Evolutionary conservation across 176 grass and related monocot genomes (phyloP).

Genomic region (Oryza brachyantha): DNA sequence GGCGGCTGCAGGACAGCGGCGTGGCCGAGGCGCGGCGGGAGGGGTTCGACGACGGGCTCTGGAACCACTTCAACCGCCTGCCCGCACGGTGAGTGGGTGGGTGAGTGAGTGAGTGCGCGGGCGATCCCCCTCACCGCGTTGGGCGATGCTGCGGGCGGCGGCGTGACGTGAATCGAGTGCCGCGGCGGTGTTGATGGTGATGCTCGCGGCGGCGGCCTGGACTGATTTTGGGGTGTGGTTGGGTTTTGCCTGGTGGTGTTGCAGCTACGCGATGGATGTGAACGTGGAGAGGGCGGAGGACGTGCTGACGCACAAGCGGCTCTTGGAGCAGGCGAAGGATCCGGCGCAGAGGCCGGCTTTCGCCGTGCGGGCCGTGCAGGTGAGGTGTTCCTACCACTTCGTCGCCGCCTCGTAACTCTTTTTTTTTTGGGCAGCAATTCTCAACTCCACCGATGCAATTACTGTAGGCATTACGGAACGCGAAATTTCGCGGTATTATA

Average conservation of each 20-base stretch:
- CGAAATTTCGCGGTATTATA: neutral
- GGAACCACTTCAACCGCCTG: slow-evolving; percentile 79
- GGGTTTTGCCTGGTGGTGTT: neutral
- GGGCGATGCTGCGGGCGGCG: neutral
- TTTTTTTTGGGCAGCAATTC: slow-evolving; percentile 10
- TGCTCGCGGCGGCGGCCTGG: neutral
- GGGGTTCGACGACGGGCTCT: slow-evolving; percentile 64
- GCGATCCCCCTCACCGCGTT: neutral
- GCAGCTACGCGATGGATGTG: slow-evolving; percentile 68
- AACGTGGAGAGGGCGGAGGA: slow-evolving; percentile 72
- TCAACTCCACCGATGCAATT: neutral
- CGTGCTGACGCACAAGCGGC: slow-evolving; percentile 61
- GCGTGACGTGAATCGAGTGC: neutral
- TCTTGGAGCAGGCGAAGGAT: slow-evolving; percentile 57
- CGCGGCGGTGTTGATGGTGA: neutral
- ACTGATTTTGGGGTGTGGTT: slow-evolving; percentile 4
- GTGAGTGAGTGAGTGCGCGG: no score
- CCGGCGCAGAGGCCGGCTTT: slow-evolving; percentile 49
- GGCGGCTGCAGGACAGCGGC: slow-evolving; percentile 41
- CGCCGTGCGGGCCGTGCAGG: slow-evolving; percentile 55
- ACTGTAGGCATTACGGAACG: neutral
- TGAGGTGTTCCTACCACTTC: slow-evolving; percentile 22
- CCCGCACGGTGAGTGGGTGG: slow-evolving; percentile 47
- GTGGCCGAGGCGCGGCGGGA: slow-evolving; percentile 31
- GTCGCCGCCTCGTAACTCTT: neutral